Conservation (phyloP, 2,329 filamentous ascomycete species). For the Paracoccidioides lutzii region DNA sequence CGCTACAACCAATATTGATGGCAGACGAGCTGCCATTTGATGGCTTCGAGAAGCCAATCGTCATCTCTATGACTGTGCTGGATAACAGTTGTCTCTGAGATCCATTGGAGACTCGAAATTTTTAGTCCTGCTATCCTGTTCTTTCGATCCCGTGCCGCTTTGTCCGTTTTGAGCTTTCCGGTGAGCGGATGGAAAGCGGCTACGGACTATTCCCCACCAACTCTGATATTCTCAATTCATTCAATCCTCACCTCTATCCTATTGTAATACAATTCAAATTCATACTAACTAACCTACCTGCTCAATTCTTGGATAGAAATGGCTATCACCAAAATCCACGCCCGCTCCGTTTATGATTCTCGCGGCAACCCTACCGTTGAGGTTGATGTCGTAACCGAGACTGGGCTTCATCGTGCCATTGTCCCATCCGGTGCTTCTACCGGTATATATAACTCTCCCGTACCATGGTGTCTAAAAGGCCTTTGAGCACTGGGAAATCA, state of each 20-base stretch:
- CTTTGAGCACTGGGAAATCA: neutral
- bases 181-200: no score
- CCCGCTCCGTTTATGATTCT: conserved; percentile 95
- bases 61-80: no score
- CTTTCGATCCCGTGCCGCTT: no score
- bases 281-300: conserved; percentile 6
- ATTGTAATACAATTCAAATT: neutral
- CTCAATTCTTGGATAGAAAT: conserved; percentile 37
- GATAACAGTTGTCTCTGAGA: no score
- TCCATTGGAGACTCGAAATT: no score
- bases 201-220: no score
- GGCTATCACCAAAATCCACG: conserved; percentile 82
- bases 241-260: neutral
- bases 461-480: neutral
- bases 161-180: no score
- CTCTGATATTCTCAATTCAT: neutral
- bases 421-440: conserved; percentile 95
- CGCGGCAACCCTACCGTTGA: conserved; percentile 97
- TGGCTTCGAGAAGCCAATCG: no score
- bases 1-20: no score
- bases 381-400: conserved; percentile 93
- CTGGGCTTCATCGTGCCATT: conserved; percentile 91
- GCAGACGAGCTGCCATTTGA: no score
- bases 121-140: no score
- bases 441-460: conserved; percentile 43